These are phyloP conservation scores for Plasmopara halstedii DNA, from an alignment of 352 stramenopile species.

Conservation along the genomic window DNA sequence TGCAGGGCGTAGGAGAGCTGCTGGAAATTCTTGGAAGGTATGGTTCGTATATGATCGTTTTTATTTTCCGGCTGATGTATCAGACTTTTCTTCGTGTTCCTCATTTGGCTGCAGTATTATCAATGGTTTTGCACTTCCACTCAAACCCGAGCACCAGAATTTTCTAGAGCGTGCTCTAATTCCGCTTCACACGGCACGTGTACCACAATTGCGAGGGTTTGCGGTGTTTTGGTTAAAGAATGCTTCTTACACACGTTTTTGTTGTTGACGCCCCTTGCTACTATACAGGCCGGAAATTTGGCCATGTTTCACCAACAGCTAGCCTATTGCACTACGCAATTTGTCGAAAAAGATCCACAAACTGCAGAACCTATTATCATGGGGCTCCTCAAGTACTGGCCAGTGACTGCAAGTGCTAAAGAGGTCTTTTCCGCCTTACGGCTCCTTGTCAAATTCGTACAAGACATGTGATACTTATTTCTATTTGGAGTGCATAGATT, in stretches of 20 bases:
- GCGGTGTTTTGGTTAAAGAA: too few species aligned
- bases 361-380: slow-evolving; percentile 92
- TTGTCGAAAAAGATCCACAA: slow-evolving; percentile 98
- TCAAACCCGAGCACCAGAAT: slow-evolving; percentile 97
- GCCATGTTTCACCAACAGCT: slow-evolving; percentile 97
- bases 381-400: slow-evolving; percentile 93
- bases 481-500: slow-evolving; percentile 52
- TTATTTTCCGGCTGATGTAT: not conserved
- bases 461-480: slow-evolving; percentile 26
- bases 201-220: not conserved
- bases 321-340: slow-evolving; percentile 99
- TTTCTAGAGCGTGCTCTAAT: slow-evolving; percentile 93
- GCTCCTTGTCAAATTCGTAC: not conserved
- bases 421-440: slow-evolving; percentile 36
- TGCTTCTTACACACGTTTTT: not conserved
- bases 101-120: slow-evolving; percentile 87
- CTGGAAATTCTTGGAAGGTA: slow-evolving; percentile 95
- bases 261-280: not conserved
- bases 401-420: slow-evolving; percentile 88
- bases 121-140: slow-evolving; percentile 98
- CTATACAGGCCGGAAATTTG: slow-evolving; percentile 71
- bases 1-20: slow-evolving; percentile 95
- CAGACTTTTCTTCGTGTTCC: not conserved
- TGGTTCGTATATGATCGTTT: not conserved
- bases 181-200: slow-evolving; percentile 93